A percentile compares a stretch with the other conserved stretches of the same genome.
Evolutionary conservation across 495 filamentous ascomycete species (phyloP).

Genomic region (Aspergillus cristatus): DNA sequence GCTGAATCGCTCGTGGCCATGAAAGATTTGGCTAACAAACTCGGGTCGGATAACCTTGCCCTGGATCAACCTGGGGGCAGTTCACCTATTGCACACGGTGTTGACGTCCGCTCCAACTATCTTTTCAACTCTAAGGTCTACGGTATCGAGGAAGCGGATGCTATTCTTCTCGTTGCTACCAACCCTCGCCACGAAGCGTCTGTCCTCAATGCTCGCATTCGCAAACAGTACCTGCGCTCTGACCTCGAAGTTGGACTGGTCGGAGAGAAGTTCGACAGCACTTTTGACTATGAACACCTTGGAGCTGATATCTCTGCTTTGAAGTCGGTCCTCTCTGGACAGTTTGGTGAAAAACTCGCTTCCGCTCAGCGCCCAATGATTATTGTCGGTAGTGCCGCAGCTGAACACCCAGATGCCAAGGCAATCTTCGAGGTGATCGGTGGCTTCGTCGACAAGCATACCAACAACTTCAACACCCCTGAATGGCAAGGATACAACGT

Average conservation of each 20-base stretch:
- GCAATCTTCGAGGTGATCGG: conserved; percentile 86
- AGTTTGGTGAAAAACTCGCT: conserved; percentile 84
- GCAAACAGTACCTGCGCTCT: conserved; percentile 94
- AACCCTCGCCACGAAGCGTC: conserved; percentile 94
- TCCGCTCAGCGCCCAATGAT: conserved; percentile 92
- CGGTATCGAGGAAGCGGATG: conserved; percentile 88
- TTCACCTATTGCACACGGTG: conserved; percentile 78
- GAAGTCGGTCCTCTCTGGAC: conserved; percentile 74
- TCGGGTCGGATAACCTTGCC: conserved; percentile 90
- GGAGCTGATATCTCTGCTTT: conserved; percentile 66
- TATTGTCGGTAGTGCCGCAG: conserved; percentile 79
- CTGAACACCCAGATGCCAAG: conserved; percentile 83
- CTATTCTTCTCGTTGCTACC: conserved; percentile 83
- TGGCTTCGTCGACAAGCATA: conserved; percentile 83
- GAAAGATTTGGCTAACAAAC: conserved; percentile 93
- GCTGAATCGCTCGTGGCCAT: conserved; percentile 88
- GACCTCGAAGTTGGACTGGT: conserved; percentile 89
- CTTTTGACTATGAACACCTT: conserved; percentile 86
- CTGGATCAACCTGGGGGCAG: conserved; percentile 82
- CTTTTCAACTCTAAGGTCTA: conserved; percentile 91
- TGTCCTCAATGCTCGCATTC: conserved; percentile 87
- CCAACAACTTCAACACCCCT: conserved; percentile 71
- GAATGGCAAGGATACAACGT: conserved; percentile 98
- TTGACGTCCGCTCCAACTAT: conserved; percentile 92
- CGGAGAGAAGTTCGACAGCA: conserved; percentile 83